A percentile compares a stretch with the other conserved stretches of the same genome.
These are phyloP conservation scores for Bremia lactucae DNA, from an alignment of 352 stramenopile species.

Conservation along the genomic window DNA sequence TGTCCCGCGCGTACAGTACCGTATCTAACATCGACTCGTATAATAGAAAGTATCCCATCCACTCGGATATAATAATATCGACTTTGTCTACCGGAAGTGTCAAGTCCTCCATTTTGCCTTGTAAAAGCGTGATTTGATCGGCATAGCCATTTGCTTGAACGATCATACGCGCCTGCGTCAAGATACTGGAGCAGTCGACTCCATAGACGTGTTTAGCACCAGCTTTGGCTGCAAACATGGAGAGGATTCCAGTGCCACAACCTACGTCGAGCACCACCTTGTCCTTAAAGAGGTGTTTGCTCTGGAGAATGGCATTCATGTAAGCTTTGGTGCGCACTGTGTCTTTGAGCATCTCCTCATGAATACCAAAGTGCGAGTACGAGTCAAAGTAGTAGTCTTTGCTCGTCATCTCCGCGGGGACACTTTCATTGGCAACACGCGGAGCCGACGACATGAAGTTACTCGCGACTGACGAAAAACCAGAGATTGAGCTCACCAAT, in stretches of 20 bases:
- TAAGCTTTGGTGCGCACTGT: conserved; percentile 94
- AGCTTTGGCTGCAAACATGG: conserved; percentile 93
- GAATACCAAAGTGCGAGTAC: conserved; percentile 97
- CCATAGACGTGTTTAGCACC: conserved; percentile 89
- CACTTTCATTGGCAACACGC: conserved; percentile 5
- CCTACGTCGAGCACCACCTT: conserved; percentile 96
- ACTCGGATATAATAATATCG: conserved; percentile 98
- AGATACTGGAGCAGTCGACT: conserved; percentile 92
- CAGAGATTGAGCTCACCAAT: neutral
- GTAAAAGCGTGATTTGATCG: conserved; percentile 91
- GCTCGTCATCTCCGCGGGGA: conserved; percentile 64
- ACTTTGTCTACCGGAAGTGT: conserved; percentile 89
- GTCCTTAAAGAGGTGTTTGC: conserved; percentile 93
- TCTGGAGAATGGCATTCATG: conserved; percentile 95
- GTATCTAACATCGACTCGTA: conserved; percentile 98
- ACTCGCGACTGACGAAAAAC: conserved; percentile 7
- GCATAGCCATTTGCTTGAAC: conserved; percentile 90
- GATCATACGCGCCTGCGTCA: conserved; percentile 91
- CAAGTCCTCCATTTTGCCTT: conserved; percentile 90
- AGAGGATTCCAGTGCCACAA: conserved; percentile 94
- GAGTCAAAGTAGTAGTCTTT: conserved; percentile 98
- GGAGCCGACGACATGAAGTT: conserved; percentile 25
- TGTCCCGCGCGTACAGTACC: conserved; percentile 92
- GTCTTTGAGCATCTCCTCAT: conserved; percentile 98
- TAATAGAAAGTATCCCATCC: conserved; percentile 97